Evolutionary conservation across 306 rosid genomes (phyloP).

Genomic region (Prunus kanzakura): DNA sequence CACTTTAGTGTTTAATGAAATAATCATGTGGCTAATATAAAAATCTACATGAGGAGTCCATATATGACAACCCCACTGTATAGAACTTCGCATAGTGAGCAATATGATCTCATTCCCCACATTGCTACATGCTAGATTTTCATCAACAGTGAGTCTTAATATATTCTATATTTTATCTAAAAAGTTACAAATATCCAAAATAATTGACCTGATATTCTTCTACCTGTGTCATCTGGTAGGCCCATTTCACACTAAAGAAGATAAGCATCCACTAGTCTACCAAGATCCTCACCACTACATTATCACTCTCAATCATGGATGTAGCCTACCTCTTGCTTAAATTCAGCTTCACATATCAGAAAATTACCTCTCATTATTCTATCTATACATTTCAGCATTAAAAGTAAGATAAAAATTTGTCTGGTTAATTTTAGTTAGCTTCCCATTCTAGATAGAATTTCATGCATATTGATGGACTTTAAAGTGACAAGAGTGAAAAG

Average conservation of each 20-base stretch:
- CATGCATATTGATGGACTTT: not conserved
- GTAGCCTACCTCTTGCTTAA: not conserved
- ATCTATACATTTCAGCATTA: not conserved
- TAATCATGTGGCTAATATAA: too few species aligned
- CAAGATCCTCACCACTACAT: not conserved
- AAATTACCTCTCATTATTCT: not conserved
- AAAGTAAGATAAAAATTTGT: not conserved
- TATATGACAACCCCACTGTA: too few species aligned
- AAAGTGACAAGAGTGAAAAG: not conserved
- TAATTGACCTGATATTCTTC: not conserved
- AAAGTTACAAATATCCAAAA: not conserved
- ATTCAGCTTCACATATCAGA: not conserved
- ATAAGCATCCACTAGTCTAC: not conserved
- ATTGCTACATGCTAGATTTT: not conserved
- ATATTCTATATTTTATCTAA: not conserved
- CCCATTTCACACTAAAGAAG: not conserved
- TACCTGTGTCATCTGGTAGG: not conserved
- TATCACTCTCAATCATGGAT: slow-evolving; percentile 1
- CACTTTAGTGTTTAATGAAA: too few species aligned
- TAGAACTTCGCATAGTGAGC: not conserved
- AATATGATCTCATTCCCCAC: too few species aligned
- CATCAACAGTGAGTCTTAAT: not conserved
- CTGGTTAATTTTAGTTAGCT: not conserved
- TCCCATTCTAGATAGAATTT: too few species aligned
- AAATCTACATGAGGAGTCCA: too few species aligned